phyloP scores from a whole-genome alignment of 768 basidiomycete species.

The Cubamyces sp. region DNA sequence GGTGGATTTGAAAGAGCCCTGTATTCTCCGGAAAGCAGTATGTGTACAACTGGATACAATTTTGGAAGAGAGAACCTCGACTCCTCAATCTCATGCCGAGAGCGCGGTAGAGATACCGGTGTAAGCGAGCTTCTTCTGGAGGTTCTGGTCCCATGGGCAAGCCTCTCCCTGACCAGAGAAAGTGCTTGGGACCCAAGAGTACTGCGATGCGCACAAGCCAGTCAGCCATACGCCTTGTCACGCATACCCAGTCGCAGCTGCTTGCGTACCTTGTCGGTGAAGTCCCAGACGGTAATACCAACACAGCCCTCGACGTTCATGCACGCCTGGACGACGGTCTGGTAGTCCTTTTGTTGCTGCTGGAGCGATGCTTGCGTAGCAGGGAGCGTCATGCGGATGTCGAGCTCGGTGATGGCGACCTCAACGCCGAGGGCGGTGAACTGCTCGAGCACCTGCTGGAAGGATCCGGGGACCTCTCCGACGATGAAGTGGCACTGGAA shows the following conservation, averaged over 20 bases:
- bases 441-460: conserved; percentile 52
- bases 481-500: conserved; percentile 65
- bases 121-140: conserved; percentile 34
- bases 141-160: conserved; percentile 35
- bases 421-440: conserved; percentile 66
- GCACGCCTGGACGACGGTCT: conserved; percentile 59
- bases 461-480: conserved; percentile 51
- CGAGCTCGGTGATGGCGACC: conserved; percentile 71
- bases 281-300: conserved; percentile 47
- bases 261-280: conserved; percentile 38
- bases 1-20: too few species aligned
- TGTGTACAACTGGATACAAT: conserved; percentile 2
- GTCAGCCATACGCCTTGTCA: neutral
- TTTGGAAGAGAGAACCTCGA: neutral
- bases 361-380: conserved; percentile 49
- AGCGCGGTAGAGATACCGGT: conserved; percentile 33
- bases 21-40: too few species aligned
- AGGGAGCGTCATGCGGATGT: conserved; percentile 63
- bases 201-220: conserved; percentile 4
- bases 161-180: conserved; percentile 42
- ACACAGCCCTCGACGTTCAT: conserved; percentile 42
- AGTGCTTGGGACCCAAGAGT: conserved; percentile 42
- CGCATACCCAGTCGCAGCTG: neutral
- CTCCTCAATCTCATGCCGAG: neutral
- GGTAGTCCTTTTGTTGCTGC: conserved; percentile 63